Conservation (phyloP, 1,284 basidiomycete species). For the Meripilus lineatus region DNA sequence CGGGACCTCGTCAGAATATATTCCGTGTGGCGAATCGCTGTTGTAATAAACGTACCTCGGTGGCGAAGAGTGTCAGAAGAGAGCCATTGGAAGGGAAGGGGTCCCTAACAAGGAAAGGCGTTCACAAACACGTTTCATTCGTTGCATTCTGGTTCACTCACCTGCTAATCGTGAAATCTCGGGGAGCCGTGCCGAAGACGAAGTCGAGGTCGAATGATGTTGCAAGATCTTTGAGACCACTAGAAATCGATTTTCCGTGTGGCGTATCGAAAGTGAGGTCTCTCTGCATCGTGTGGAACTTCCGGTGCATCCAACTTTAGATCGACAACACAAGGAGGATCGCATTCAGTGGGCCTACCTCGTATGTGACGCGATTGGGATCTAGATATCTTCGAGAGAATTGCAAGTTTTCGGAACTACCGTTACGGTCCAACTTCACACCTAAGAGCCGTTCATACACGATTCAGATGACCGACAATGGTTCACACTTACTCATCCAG, state of each 20-base stretch:
- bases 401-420: conserved; percentile 43
- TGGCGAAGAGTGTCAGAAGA: conserved; percentile 54
- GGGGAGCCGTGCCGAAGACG: conserved; percentile 66
- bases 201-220: conserved; percentile 48
- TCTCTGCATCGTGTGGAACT: conserved; percentile 53
- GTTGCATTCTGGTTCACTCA: conserved; percentile 19
- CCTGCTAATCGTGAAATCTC: conserved; percentile 64
- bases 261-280: conserved; percentile 52
- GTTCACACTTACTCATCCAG: conserved; percentile 40
- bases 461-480: neutral
- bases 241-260: conserved; percentile 46
- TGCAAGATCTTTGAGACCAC: conserved; percentile 48
- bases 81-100: conserved; percentile 67
- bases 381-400: conserved; percentile 73
- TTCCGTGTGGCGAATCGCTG: too few species aligned
- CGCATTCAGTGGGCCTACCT: conserved; percentile 37
- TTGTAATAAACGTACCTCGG: conserved; percentile 40
- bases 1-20: too few species aligned
- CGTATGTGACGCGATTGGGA: conserved; percentile 67
- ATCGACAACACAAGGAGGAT: neutral
- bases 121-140: neutral
- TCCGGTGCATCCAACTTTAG: neutral
- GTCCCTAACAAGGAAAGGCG: conserved; percentile 33
- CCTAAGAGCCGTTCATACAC: neutral
- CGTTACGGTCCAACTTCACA: conserved; percentile 42